Evolutionary conservation across 495 filamentous ascomycete genomes (phyloP).

Genomic region (Clohesyomyces aquaticus): DNA sequence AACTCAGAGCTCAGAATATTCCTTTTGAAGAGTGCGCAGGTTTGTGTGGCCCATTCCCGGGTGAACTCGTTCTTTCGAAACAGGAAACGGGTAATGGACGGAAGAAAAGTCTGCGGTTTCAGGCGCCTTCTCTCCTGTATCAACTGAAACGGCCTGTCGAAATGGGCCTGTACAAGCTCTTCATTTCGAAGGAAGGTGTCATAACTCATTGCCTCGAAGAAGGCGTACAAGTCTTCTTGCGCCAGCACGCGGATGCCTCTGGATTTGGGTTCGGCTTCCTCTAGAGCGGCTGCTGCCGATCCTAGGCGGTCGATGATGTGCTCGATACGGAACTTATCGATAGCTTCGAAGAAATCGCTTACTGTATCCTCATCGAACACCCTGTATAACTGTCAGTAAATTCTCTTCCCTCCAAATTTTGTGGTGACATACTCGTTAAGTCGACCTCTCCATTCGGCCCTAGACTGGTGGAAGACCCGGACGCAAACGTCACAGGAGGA

Average conservation of each 20-base stretch:
- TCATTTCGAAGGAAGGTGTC: slow-evolving; percentile 61
- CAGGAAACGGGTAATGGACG: slow-evolving; percentile 78
- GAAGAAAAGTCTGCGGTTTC: slow-evolving; percentile 70
- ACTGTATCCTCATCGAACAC: slow-evolving; percentile 68
- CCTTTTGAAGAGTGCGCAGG: slow-evolving; percentile 64
- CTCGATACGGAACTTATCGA: slow-evolving; percentile 63
- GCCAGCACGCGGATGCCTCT: slow-evolving; percentile 57
- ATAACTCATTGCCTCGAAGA: slow-evolving; percentile 68
- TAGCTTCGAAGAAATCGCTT: slow-evolving; percentile 55
- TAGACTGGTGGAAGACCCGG: slow-evolving; percentile 75
- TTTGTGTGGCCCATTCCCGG: slow-evolving; percentile 66
- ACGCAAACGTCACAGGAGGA: slow-evolving; percentile 78
- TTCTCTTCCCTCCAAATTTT: not conserved
- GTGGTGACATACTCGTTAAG: slow-evolving; percentile 47
- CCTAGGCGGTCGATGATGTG: slow-evolving; percentile 64
- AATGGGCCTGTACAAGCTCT: slow-evolving; percentile 58
- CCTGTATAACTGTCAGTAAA: slow-evolving; percentile 40
- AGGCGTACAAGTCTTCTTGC: slow-evolving; percentile 56
- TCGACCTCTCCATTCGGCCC: slow-evolving; percentile 63
- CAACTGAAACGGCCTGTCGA: slow-evolving; percentile 76
- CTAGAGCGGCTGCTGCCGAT: slow-evolving; percentile 54
- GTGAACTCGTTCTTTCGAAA: slow-evolving; percentile 67
- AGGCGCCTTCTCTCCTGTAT: slow-evolving; percentile 74
- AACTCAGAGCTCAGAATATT: slow-evolving; percentile 70
- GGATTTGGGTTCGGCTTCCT: slow-evolving; percentile 52